Evolutionary conservation across 192 early-diverging fungal genomes (phyloP), one percentile per base, ranked within the genome.

Genomic region (Diversispora eburnea): DNA sequence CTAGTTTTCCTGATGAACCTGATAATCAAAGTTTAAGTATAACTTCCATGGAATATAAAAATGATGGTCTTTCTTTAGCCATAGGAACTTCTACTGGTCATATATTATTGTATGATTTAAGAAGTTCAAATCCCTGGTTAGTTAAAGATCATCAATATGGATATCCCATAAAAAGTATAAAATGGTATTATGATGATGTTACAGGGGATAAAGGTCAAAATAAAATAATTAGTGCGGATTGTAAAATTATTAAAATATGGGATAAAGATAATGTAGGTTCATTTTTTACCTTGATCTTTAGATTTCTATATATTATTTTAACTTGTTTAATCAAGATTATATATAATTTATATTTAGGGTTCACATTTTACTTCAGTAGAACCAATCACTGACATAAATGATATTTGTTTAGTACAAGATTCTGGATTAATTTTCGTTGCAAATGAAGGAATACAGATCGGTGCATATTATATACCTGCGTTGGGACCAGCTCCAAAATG

Each of bases 81-180:
- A 89, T 94, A 1, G 97, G 97, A 58, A 98, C 95, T 5, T 88
- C 91, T 8, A 90, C 92, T 41, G 97, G 97, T 25, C 95, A 97
- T 59, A 90, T 94, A 19, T 77, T 98, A 45, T 84, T 96, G 47
- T 97, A 97, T 78, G 97, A 99, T 86, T 84, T 99, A 77, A 89
- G 97, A 56, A 86, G 89, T 77, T 86, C 85, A 63, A 81, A 86
- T 20, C 97, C 97, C 8, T 86, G 90, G 72, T 82, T 93, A 59
- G 85, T 95, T 76, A 98, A 97, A 84, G 97, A 99, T 85, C 97
- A 99, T 81, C 94, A 96, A 82, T 99, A 96, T 79, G 95, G 95
- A 17, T 88, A 92, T 77, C 94, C 94, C 41, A 98, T 99, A 77
- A 93, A 94, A 79, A 86, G 79, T 10, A 74, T 99, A 47, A 58